Percentiles rank a stretch among this genome's conserved stretches.
These are phyloP conservation scores for Groenewaldozyma auringiensis DNA, from an alignment of 1,139 yeast species.

Conservation along the genomic window DNA sequence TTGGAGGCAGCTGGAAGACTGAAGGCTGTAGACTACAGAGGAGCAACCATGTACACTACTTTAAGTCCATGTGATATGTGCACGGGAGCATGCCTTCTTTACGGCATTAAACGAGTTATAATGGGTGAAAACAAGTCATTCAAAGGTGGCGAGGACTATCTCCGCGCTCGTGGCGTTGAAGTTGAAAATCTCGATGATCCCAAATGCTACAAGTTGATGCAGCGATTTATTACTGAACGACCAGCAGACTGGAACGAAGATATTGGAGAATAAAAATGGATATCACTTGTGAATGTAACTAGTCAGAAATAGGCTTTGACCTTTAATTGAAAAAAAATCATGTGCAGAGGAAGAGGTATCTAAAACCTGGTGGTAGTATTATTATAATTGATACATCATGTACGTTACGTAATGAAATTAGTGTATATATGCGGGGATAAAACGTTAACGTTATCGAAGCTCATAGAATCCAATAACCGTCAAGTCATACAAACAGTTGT, in stretches of 20 bases:
- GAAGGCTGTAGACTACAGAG: conserved; percentile 53
- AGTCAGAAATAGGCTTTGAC: not conserved
- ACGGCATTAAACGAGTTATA: conserved; percentile 79
- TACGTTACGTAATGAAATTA: too few relatives aligned
- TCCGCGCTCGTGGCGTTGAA: conserved; percentile 61
- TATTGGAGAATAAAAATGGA: conserved; percentile 46
- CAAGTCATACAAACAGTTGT: too few relatives aligned
- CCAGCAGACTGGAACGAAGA: conserved; percentile 88
- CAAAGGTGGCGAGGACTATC: conserved; percentile 67
- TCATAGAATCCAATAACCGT: too few relatives aligned
- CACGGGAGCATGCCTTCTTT: conserved; percentile 83
- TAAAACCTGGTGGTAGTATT: too few relatives aligned
- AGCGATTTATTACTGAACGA: conserved; percentile 62
- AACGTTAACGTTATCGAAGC: too few relatives aligned
- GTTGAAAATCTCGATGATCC: conserved; percentile 58
- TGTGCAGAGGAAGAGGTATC: too few relatives aligned
- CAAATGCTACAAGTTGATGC: conserved; percentile 69
- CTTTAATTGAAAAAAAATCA: too few relatives aligned
- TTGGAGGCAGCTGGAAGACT: conserved; percentile 86
- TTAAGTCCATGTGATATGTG: conserved; percentile 94
- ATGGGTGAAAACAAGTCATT: conserved; percentile 81
- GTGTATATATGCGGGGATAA: too few relatives aligned
- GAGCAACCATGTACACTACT: conserved; percentile 67
- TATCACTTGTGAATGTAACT: not conserved
- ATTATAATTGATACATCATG: too few relatives aligned